Evolutionary conservation across 2,329 filamentous ascomycete genomes (phyloP), one percentile per base, ranked within the genome.

Genomic region (Hypoxylon rubiginosum): DNA sequence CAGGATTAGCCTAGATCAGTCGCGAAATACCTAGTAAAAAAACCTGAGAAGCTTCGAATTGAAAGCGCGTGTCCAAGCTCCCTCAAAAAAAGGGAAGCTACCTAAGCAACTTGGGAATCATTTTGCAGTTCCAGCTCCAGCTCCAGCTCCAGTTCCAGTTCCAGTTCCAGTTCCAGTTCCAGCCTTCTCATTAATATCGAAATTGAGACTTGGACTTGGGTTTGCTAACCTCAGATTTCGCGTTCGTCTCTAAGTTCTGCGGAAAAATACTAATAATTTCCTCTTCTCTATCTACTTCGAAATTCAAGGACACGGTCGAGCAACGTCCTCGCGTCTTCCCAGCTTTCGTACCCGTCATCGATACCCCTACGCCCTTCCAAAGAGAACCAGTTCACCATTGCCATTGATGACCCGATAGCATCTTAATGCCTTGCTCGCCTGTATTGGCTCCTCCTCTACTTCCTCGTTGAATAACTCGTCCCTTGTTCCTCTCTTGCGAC

Each of bases 381-480:
- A 49, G 21, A 65, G 26, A 62, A 41, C 28, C 46, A 55, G 21
- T 59, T 62, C 55, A 48, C 67, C 48, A 32, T 62, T 62, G 68
- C 74, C 73, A 62, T 79, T 77, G 71, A 77, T 78, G 76, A 66
- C 63, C 72, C 69, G 73, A 67, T 75, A 77, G 69, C 71, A 62
- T 54, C 46, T 51, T 54, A 64, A 65, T 69, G 71, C 69, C 67
- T 71, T 64, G 70, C 70, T 56, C 72, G 71, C 72, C 73, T 67
- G 61, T 69, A 69, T 56, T 66, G 74, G 72, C 70, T 67, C 41
- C 70, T 67, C 41, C 61, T 60, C n/a, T 48, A 64, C 56, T 61
- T 61, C 60, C 59, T 68, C 57, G 58, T 69, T 67, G 48, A 71
- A 39, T 45, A 52, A 32, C 21, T 24, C 21, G 2, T 24, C 21